Conservation (phyloP, 345 rosid species). For the Barbarea vulgaris region DNA sequence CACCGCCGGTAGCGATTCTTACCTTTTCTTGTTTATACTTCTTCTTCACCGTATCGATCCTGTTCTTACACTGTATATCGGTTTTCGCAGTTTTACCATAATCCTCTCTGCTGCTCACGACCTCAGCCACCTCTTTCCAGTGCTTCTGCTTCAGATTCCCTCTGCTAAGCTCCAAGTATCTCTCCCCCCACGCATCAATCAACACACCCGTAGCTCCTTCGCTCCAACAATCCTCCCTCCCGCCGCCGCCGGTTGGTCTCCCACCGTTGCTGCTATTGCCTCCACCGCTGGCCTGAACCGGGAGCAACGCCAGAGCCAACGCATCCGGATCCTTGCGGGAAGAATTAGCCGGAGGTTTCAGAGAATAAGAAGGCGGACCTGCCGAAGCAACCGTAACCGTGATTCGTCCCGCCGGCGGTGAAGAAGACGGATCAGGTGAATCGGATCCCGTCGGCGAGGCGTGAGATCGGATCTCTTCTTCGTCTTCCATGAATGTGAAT, state of each 20-base stretch:
- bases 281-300: constrained; percentile 43
- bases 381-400: constrained; percentile 50
- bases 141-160: constrained; percentile 96
- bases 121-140: constrained; percentile 96
- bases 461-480: constrained; percentile 60
- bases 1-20: constrained; percentile 56
- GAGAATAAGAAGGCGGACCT: constrained; percentile 44
- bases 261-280: constrained; percentile 34
- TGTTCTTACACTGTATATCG: constrained; percentile 95
- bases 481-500: constrained; percentile 53
- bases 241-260: constrained; percentile 52
- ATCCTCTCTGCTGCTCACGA: constrained; percentile 75
- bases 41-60: constrained; percentile 95
- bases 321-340: constrained; percentile 39
- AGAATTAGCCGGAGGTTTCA: constrained; percentile 33
- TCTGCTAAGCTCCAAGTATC: constrained; percentile 87
- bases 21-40: constrained; percentile 88
- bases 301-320: constrained; percentile 48
- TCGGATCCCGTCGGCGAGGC: constrained; percentile 10
- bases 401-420: constrained; percentile 51
- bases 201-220: constrained; percentile 81
- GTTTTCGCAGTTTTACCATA: constrained; percentile 68
- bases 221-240: constrained; percentile 98
- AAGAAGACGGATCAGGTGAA: constrained; percentile 40
- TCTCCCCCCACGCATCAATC: constrained; percentile 92